Percentiles rank a stretch among this genome's conserved stretches.
phyloP scores from a whole-genome alignment of 208 protist species.

The Trypanosomatidae sp. region DNA sequence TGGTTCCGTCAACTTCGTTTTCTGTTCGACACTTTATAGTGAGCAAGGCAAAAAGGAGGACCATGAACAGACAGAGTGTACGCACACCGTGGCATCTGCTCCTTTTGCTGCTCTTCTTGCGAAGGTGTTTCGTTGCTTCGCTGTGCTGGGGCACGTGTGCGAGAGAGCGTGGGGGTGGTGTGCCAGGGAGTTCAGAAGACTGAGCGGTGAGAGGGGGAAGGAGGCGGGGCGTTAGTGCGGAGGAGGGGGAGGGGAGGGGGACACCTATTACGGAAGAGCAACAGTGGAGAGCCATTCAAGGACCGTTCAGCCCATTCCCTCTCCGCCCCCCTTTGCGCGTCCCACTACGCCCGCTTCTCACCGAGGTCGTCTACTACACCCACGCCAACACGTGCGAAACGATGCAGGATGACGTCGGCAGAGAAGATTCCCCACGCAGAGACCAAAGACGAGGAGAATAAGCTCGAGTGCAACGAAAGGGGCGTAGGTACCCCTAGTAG shows the following conservation, averaged over 20 bases:
- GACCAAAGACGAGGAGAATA: too few species aligned
- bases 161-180: background rate
- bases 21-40: too few species aligned
- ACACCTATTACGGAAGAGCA: constrained; percentile 8
- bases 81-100: too few species aligned
- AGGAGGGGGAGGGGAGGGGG: background rate
- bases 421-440: background rate
- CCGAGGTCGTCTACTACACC: background rate
- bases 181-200: background rate
- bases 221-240: constrained; percentile 5
- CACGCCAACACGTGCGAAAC: background rate
- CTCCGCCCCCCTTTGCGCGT: background rate
- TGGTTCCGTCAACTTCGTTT: too few species aligned
- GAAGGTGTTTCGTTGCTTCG: too few species aligned
- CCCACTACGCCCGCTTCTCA: background rate
- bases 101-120: too few species aligned
- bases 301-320: background rate
- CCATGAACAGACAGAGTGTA: too few species aligned
- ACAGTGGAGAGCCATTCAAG: background rate
- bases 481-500: background rate
- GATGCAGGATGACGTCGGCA: background rate
- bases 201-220: constrained; percentile 7
- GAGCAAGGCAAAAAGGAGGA: too few species aligned
- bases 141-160: too few species aligned
- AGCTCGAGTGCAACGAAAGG: background rate